Evolutionary conservation across 106 monocot species (phyloP).

Genomic region (Dendrobium nobile): DNA sequence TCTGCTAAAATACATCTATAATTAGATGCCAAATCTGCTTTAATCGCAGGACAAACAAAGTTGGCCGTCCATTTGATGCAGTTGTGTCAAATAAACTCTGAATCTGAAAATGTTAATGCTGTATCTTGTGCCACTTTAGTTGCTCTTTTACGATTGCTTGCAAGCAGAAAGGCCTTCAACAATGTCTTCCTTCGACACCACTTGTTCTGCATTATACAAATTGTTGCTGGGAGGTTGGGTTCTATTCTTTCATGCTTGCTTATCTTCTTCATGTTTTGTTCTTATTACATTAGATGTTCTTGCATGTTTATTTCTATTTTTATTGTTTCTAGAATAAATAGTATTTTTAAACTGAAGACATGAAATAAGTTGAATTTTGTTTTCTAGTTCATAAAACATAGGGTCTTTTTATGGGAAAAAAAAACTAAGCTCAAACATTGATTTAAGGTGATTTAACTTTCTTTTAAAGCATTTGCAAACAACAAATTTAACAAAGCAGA

Average conservation of each 20-base stretch:
- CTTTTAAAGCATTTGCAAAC: too few relatives aligned
- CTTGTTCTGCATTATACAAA: conserved; percentile 90
- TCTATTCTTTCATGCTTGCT: neutral
- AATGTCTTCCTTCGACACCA: conserved; percentile 83
- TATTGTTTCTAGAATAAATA: too few relatives aligned
- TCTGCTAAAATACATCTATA: neutral
- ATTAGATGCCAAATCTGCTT: neutral
- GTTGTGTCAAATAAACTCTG: conserved; percentile 63
- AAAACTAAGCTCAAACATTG: too few relatives aligned
- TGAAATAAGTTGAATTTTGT: too few relatives aligned
- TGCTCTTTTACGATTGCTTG: conserved; percentile 54
- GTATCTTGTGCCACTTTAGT: conserved; percentile 40
- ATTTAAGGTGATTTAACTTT: too few relatives aligned
- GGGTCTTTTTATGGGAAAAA: too few relatives aligned
- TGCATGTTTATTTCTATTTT: neutral
- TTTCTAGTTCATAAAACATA: too few relatives aligned
- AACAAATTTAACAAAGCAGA: too few relatives aligned
- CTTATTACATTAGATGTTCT: neutral
- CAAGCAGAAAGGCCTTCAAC: conserved; percentile 70
- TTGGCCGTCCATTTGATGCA: conserved; percentile 73
- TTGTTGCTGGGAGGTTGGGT: conserved; percentile 78
- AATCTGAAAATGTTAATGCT: conserved; percentile 25
- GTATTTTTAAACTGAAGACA: too few relatives aligned
- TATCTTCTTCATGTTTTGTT: neutral
- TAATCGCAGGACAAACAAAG: conserved; percentile 64